These are phyloP conservation scores for Thelonectria blattea DNA, from an alignment of 2,329 filamentous ascomycete genomes.

Conservation along the genomic window DNA sequence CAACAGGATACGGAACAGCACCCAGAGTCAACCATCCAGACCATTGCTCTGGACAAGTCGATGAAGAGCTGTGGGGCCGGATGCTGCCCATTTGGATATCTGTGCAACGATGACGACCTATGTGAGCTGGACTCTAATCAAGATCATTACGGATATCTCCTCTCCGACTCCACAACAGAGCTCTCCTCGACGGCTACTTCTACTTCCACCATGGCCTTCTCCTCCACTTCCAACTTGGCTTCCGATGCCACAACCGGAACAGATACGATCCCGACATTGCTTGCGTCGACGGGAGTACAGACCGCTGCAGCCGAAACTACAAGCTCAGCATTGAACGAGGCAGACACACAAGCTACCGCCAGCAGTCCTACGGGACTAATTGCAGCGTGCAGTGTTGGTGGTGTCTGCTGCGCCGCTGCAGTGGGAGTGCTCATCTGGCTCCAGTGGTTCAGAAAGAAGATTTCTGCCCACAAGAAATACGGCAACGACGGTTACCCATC, in stretches of 20 bases:
- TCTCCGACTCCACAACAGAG: constrained; percentile 21
- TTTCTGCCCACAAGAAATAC: constrained; percentile 8
- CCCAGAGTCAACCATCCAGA: constrained; percentile 31
- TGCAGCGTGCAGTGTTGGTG: constrained; percentile 33
- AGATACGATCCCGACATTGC: constrained; percentile 1
- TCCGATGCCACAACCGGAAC: constrained; percentile 31
- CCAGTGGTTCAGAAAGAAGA: constrained; percentile 34
- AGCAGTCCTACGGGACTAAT: constrained; percentile 30
- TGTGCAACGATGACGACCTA: constrained; percentile 25
- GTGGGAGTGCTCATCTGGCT: constrained; percentile 37
- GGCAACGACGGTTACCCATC: background rate
- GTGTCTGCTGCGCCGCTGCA: constrained; percentile 31
- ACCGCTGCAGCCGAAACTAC: constrained; percentile 19
- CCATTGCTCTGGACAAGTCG: constrained; percentile 26
- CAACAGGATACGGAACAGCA: constrained; percentile 27
- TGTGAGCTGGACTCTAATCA: constrained; percentile 34
- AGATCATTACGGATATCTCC: constrained; percentile 29
- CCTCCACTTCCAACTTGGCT: constrained; percentile 15
- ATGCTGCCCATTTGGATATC: constrained; percentile 38
- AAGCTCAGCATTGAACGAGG: constrained; percentile 10
- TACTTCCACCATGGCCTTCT: background rate
- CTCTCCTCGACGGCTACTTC: constrained; percentile 14
- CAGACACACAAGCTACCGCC: constrained; percentile 14
- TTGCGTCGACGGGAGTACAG: constrained; percentile 18
- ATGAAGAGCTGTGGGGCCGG: constrained; percentile 30